Evolutionary conservation across 2,329 filamentous ascomycete genomes (phyloP), one percentile per base, ranked within the genome.

Genomic region (Cytospora paraplurivora): DNA sequence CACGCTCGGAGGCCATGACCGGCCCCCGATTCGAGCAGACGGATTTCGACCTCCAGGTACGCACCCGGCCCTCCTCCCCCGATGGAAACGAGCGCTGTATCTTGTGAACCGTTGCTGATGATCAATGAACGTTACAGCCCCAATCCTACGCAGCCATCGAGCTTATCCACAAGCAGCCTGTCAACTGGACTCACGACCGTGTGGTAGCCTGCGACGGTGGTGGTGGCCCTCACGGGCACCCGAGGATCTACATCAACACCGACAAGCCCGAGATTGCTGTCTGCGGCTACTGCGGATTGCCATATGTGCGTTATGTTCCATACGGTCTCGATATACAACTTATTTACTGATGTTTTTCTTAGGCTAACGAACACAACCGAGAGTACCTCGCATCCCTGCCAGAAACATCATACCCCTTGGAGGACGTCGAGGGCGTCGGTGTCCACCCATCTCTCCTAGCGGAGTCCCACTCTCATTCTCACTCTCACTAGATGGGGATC

Each of bases 11-110:
- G 76, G 95, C 93, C 59, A 99, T 99, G 94, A 87, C 88, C 50
- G 95, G 95, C 50, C 95, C 95, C 68, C 84, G 94, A 71, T 99
- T 99, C 73, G 95, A 99, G 83, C 94, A 98, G 86, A 98, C 92
- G 38, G 92, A 96, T 73, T 94, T 98, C 79, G 87, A 89, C 71
- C 80, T 89, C 69, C 95, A 99, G 91, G 94, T 97, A 82, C 70
- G 86, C 73, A 17, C 19, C 17, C 41, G n/a, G n/a, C 41, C 10
- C 41, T 7, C 41, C 21, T 21, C 44, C 10, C n/a, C 44, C 44
- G 44, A 27, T 27, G 44, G 17, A 51, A 35, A 55, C 19, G n/a
- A 27, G 7, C 19, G 27, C 4, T 35, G 6, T 7, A 10, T n/a
- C 15, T 27, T 33, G 17, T 21, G 19, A 7, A 13, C 27, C 19